Evolutionary conservation across 768 basidiomycete genomes (phyloP), one percentile per base, ranked within the genome.

Genomic region (Tylopilus felleus): DNA sequence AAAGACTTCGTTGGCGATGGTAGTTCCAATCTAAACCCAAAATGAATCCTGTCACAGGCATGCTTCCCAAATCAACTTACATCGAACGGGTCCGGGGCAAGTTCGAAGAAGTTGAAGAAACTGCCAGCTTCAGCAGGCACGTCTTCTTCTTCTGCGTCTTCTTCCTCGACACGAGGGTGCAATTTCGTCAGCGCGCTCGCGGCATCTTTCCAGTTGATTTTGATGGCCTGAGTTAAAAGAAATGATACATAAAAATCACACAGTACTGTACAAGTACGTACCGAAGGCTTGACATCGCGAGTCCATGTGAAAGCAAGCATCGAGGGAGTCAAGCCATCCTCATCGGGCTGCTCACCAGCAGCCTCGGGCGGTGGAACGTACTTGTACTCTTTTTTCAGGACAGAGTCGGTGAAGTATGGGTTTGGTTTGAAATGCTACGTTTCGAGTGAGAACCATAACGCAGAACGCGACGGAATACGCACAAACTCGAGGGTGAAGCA

Each of bases 401-500:
- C 80, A 43, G 74, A 74, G 70, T 93, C 83, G 21, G 76, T 74
- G 75, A 93, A 93, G 74, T 82, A 90, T 21, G 88, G 88, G 73
- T 93, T 93, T 65, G 90, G 80, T 70, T 88, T 90, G 78, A 93
- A 93, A 65, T 88, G 66, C 91, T 93, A 42, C 19, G 47, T 14
- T 19, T 21, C 28, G 9, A 35, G 38, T 64, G 47, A 62, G 51
- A n/a, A 43, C 47, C 0, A 25, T 39, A 31, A 29, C 25, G 14
- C 43, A 21, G 50, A 49, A 55, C 44, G 49, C 22, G 41, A 51
- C 47, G 52, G 47, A 47, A 29, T 29, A 83, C 93, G 65, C 71
- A 95, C 94, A 73, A 97, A 93, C 77, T 94, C 87, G 51, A 96
- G 71, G 47, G 85, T 88, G 74, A 86, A 96, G 65, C 85, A 86